These are phyloP conservation scores for Pachyrhizus erosus DNA, from an alignment of 306 rosid genomes.

Conservation along the genomic window DNA sequence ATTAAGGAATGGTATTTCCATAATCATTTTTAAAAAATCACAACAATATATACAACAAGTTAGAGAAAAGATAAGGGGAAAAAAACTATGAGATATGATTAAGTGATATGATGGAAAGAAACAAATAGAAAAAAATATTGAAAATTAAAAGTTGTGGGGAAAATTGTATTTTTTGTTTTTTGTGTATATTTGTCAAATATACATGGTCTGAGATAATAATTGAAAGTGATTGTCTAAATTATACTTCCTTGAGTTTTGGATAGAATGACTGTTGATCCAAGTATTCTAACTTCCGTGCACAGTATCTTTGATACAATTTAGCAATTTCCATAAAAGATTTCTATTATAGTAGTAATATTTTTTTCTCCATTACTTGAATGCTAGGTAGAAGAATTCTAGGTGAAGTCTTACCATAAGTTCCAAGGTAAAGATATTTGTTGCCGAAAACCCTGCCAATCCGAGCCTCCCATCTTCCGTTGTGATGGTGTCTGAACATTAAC, in stretches of 20 bases:
- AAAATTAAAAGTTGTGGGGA: neutral
- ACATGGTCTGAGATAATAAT: too few relatives aligned
- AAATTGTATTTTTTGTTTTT: too few relatives aligned
- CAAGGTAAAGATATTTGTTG: constrained; percentile 92
- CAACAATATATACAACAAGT: neutral
- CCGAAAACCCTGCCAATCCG: constrained; percentile 94
- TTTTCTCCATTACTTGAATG: too few relatives aligned
- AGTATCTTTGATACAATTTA: too few relatives aligned
- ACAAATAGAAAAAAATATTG: neutral
- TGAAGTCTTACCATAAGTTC: constrained; percentile 71
- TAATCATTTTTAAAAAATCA: neutral
- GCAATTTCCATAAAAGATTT: too few relatives aligned
- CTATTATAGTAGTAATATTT: too few relatives aligned
- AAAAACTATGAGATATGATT: neutral
- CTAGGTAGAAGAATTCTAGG: neutral
- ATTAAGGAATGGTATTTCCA: neutral
- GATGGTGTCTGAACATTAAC: constrained; percentile 71
- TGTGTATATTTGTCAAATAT: too few relatives aligned
- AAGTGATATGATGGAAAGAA: neutral
- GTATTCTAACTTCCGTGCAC: too few relatives aligned
- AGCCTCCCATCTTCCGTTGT: constrained; percentile 99
- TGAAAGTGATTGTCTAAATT: too few relatives aligned
- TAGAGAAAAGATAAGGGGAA: neutral
- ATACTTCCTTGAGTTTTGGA: too few relatives aligned
- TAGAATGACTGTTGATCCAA: too few relatives aligned